These are phyloP conservation scores for Epicoccum nigrum DNA, from an alignment of 2,329 filamentous ascomycete species.

Conservation along the genomic window DNA sequence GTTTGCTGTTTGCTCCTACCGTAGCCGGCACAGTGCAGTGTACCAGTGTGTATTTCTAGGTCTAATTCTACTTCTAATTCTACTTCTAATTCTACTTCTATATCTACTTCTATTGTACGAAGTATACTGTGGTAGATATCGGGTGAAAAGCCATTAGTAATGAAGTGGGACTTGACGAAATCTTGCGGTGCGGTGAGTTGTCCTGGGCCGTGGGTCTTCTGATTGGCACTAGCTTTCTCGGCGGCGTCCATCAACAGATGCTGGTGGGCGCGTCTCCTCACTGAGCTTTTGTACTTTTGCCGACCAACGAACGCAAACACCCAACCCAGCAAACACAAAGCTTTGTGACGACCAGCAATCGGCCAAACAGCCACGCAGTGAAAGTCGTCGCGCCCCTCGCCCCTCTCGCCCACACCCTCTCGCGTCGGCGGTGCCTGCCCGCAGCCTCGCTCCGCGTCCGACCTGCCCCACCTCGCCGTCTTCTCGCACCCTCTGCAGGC, in stretches of 20 bases:
- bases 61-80: too few species aligned
- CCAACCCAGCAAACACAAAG: conserved; percentile 7
- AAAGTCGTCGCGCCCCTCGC: conserved; percentile 13
- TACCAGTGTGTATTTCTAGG: too few species aligned
- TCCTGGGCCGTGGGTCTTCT: conserved; percentile 12
- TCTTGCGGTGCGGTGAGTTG: conserved; percentile 18
- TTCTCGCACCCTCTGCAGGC: conserved; percentile 36
- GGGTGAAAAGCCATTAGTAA: conserved; percentile 8
- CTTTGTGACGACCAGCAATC: conserved; percentile 27
- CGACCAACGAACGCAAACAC: conserved; percentile 25
- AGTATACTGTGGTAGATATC: too few species aligned
- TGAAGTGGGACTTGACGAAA: conserved; percentile 17
- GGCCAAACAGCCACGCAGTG: conserved; percentile 25
- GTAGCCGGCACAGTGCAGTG: too few species aligned
- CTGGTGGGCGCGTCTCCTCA: conserved; percentile 27
- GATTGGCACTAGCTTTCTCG: conserved; percentile 22
- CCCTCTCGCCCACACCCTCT: conserved; percentile 3
- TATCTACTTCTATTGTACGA: too few species aligned
- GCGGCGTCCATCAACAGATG: conserved; percentile 15
- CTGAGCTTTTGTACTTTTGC: conserved; percentile 24
- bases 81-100: too few species aligned
- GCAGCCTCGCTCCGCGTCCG: conserved; percentile 28
- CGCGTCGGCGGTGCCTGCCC: conserved; percentile 33
- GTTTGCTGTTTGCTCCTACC: too few species aligned
- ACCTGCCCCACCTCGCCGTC: conserved; percentile 42